Evolutionary conservation across 2,329 filamentous ascomycete species (phyloP).

Genomic region (Xylariomycetidae sp.): DNA sequence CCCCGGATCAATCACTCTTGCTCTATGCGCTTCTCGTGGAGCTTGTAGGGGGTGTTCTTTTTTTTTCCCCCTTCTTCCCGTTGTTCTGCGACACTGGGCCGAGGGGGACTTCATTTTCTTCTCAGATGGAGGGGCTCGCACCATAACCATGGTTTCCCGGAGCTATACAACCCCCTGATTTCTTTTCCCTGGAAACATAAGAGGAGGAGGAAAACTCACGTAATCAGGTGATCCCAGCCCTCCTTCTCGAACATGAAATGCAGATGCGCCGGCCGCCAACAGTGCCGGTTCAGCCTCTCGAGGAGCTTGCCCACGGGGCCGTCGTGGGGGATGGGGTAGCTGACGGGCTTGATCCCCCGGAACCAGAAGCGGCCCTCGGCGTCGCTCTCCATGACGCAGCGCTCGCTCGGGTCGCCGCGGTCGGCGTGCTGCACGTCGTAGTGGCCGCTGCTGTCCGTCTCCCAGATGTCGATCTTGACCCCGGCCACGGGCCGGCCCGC

Average conservation of each 20-base stretch:
- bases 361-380: conserved; percentile 77
- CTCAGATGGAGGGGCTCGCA: too few relatives aligned
- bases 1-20: too few relatives aligned
- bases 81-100: too few relatives aligned
- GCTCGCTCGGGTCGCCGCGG: conserved; percentile 59
- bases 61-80: too few relatives aligned
- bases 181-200: too few relatives aligned
- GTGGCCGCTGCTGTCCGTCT: conserved; percentile 73
- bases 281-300: conserved; percentile 63
- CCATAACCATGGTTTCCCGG: too few relatives aligned
- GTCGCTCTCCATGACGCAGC: conserved; percentile 67
- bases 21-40: too few relatives aligned
- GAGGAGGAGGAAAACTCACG: conserved; percentile 59
- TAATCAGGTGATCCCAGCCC: conserved; percentile 76
- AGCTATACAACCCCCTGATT: too few relatives aligned
- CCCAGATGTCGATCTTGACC: conserved; percentile 79
- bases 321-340: conserved; percentile 81
- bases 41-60: too few relatives aligned
- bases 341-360: conserved; percentile 76
- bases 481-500: conserved; percentile 56
- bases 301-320: conserved; percentile 76
- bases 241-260: conserved; percentile 86
- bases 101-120: too few relatives aligned
- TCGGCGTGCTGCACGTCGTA: conserved; percentile 77
- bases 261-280: conserved; percentile 72